Base-by-base conservation (phyloP, 257 asterid genomes). In the Coffea canephora region DNA sequence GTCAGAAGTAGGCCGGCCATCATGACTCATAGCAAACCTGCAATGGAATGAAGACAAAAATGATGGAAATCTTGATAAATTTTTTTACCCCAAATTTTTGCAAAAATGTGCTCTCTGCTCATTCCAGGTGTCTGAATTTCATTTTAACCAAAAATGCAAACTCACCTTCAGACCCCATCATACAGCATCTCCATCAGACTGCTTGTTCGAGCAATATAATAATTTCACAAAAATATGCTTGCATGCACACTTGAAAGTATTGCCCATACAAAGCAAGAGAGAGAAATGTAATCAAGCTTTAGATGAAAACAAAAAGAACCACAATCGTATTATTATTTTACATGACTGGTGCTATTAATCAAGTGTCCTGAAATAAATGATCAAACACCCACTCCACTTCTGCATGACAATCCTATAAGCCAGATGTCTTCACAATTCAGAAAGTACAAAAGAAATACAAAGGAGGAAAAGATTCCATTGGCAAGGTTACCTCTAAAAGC, bases 11-110 rank as follows among this genome's bases (percentile, higher is more conserved):
- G 83, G 91, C 92, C 82, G 97, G 92, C 96, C 97, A 92, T 88
- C 99, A 88, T 86, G 92, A 89, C 81, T 85, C 80, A 85, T 83
- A 88, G 94, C 92, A 90, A 81, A 93, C 99, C 98, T 92, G 97
- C 99, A 92, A 91, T 82, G 79, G 89, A 89, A 92, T 87, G 92
- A 96, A 92, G 93, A 91, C 87, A 92, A 86, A 80, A 89, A 91
- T 91, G 97, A 96, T 91, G 96, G 97, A 87, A 86, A 91, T 87
- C 97, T 84, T 85, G 89, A 82, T 83, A 84, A 87, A 86, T 81
- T 86, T 86, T 84, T 77, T 78, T 59, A 78, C 79, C 80, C 87
- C 85, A 78, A 85, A 85, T 78, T 79, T 80, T 81, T 83, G 82
- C 68, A 80, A 87, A 76, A 87, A 88, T 83, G 88, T 84, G 85